Conservation (phyloP, 192 early-diverging fungal species). For the Dissophora globulifera region DNA sequence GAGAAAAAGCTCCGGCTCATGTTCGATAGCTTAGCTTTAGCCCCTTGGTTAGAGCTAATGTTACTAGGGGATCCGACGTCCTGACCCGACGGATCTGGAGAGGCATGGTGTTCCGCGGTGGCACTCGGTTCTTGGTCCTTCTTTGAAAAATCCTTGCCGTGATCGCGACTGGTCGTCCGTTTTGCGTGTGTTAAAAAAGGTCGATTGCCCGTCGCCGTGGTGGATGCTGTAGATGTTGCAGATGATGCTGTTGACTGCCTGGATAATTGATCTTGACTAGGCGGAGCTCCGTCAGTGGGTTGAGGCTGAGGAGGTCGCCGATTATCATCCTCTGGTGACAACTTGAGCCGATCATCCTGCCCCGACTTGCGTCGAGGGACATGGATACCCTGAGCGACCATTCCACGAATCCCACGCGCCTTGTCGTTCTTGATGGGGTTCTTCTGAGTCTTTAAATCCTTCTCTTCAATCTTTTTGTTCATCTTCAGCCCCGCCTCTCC, state of each 20-base stretch:
- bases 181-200: neutral
- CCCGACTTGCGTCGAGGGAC: slow-evolving; percentile 42
- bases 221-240: no score
- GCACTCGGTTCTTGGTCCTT: slow-evolving; percentile 8
- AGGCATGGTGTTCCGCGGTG: neutral
- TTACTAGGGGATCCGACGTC: slow-evolving; percentile 24
- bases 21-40: slow-evolving; percentile 39
- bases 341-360: slow-evolving; percentile 34
- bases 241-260: neutral
- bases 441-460: slow-evolving; percentile 31
- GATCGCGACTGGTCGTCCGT: slow-evolving; percentile 33
- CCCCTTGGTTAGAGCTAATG: slow-evolving; percentile 1
- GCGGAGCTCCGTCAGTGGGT: no score
- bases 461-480: slow-evolving; percentile 52
- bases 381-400: slow-evolving; percentile 51
- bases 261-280: no score
- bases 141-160: slow-evolving; percentile 17
- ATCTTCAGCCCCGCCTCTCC: slow-evolving; percentile 34
- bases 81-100: neutral
- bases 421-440: slow-evolving; percentile 41
- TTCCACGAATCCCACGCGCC: slow-evolving; percentile 40
- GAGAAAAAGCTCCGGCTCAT: slow-evolving; percentile 51
- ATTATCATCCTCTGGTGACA: slow-evolving; percentile 14
- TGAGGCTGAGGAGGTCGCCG: neutral
- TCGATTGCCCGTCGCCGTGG: neutral